Evolutionary conservation across 306 rosid genomes (phyloP).

Genomic region (Casuarina glauca): DNA sequence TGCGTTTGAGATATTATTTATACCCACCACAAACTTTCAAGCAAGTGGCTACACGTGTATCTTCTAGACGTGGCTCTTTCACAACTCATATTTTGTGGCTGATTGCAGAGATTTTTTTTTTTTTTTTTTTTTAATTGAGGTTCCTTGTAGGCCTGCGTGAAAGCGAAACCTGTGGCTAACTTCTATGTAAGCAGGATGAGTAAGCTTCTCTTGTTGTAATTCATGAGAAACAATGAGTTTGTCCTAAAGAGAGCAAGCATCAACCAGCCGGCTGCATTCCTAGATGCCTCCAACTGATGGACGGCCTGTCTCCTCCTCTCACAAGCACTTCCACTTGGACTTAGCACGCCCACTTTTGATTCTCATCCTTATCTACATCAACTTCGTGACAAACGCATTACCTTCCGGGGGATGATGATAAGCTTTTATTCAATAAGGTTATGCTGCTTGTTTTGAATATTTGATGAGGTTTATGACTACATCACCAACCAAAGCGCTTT

Average conservation of each 20-base stretch:
- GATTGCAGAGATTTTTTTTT: neutral
- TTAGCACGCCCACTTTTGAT: no score
- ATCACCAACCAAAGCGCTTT: no score
- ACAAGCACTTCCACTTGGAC: no score
- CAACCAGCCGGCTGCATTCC: constrained; percentile 13
- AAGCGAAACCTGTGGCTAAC: neutral
- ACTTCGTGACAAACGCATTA: no score
- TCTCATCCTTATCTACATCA: no score
- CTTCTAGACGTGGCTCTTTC: neutral
- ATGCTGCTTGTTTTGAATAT: no score
- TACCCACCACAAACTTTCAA: no score
- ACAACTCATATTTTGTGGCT: neutral
- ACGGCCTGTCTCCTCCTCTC: neutral
- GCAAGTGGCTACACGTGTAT: no score
- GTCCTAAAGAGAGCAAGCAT: constrained; percentile 10
- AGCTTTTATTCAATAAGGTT: no score
- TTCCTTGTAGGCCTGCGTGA: neutral
- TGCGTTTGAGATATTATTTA: no score
- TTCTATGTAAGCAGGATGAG: neutral
- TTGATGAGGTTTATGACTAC: no score
- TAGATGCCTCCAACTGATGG: neutral
- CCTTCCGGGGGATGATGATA: no score
- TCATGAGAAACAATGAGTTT: neutral
- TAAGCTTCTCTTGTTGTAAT: neutral
- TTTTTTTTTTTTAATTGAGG: neutral